Percentiles rank a stretch among this genome's conserved stretches.
phyloP scores from a whole-genome alignment of 139 green algal species.

The Dunaliella primolecta region DNA sequence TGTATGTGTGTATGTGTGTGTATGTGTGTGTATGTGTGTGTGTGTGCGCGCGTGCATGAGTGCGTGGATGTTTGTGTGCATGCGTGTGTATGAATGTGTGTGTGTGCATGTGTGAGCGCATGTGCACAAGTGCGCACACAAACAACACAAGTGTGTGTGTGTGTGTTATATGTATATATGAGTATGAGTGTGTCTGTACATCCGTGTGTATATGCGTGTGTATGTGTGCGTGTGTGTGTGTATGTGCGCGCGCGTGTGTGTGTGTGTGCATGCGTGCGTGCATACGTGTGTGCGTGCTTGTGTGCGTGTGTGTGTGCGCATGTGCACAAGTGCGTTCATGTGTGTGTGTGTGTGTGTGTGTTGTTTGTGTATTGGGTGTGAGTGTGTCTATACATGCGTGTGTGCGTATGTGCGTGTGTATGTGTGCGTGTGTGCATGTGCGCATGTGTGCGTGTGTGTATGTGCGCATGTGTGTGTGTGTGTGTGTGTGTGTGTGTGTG shows the following conservation, averaged over 20 bases:
- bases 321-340: neutral
- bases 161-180: neutral
- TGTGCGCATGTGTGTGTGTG: no score
- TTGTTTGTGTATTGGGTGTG: no score
- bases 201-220: neutral
- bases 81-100: no score
- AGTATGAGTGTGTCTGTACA: neutral
- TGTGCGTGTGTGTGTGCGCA: conserved; percentile 5
- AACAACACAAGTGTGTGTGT: neutral
- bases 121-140: no score
- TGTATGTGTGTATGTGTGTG: no score
- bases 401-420: no score
- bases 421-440: no score
- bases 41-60: conserved; percentile 2
- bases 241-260: neutral
- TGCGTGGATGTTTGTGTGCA: neutral
- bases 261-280: neutral
- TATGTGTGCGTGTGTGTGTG: neutral
- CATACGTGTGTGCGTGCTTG: neutral
- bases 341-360: neutral
- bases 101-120: neutral
- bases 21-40: no score
- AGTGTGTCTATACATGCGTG: no score
- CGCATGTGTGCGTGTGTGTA: no score
- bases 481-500: no score